A percentile compares a stretch with the other conserved stretches of the same genome.
Conservation (phyloP, 306 rosid genomes). For the Betula pendula region DNA sequence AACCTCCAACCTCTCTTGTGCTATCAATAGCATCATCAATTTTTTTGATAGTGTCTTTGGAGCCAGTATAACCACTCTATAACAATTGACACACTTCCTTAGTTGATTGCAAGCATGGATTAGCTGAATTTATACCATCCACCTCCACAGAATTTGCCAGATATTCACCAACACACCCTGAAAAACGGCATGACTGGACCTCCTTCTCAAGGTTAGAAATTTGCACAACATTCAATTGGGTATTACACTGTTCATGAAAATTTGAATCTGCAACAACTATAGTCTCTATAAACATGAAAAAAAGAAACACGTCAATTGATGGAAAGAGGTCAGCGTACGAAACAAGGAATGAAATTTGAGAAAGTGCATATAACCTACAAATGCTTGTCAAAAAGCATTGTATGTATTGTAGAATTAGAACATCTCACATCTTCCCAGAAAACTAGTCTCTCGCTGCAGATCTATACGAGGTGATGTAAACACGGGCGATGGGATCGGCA, state of each 20-base stretch:
- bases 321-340: not conserved
- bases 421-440: slow-evolving; percentile 13
- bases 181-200: slow-evolving; percentile 7
- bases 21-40: not conserved
- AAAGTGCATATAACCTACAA: not conserved
- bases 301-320: not conserved
- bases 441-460: slow-evolving; percentile 17
- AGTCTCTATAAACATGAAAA: slow-evolving; percentile 11
- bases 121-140: not conserved
- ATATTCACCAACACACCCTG: slow-evolving; percentile 11
- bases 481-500: slow-evolving; percentile 20
- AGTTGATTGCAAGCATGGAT: not conserved
- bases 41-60: slow-evolving; percentile 1
- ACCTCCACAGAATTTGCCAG: slow-evolving; percentile 13
- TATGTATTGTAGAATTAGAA: not conserved
- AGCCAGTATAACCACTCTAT: not conserved
- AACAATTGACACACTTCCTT: slow-evolving; percentile 2
- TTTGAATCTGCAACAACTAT: slow-evolving; percentile 11
- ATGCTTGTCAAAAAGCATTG: not conserved
- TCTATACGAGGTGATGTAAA: slow-evolving; percentile 29
- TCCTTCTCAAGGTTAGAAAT: slow-evolving; percentile 22
- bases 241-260: slow-evolving; percentile 12
- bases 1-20: slow-evolving; percentile 1
- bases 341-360: not conserved
- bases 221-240: not conserved